Percentiles rank a stretch among this genome's conserved stretches.
phyloP scores from a whole-genome alignment of 768 basidiomycete species.

The Lentinus tigrinus region DNA sequence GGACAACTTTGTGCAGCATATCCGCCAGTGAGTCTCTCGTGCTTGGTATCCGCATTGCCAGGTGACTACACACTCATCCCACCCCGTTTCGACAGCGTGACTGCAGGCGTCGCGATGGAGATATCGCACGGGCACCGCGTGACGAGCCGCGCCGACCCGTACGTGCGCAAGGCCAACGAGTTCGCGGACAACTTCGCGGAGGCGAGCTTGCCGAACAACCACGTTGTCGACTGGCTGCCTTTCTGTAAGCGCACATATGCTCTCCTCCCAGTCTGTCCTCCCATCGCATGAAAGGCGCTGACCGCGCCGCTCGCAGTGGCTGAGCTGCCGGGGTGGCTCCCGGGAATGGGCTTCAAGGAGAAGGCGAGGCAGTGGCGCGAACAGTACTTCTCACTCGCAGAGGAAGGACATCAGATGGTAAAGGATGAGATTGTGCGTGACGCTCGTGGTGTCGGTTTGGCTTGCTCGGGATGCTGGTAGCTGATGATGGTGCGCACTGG shows the following conservation, averaged over 20 bases:
- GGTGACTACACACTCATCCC: background rate
- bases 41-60: background rate
- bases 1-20: conserved; percentile 59
- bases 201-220: background rate
- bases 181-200: conserved; percentile 1
- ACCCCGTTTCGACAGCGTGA: background rate
- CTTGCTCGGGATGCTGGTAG: background rate
- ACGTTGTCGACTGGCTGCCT: conserved; percentile 11
- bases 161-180: background rate
- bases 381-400: conserved; percentile 8
- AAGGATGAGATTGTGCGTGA: conserved; percentile 1
- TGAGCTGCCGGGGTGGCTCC: conserved; percentile 24
- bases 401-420: conserved; percentile 10
- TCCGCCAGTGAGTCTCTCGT: conserved; percentile 17
- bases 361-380: conserved; percentile 12
- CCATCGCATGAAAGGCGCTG: too few relatives aligned
- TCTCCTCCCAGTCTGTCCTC: too few relatives aligned
- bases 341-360: conserved; percentile 25
- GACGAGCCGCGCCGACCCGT: background rate
- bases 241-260: background rate
- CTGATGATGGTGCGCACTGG: background rate
- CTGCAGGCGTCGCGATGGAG: conserved; percentile 3
- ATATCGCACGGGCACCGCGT: conserved; percentile 7
- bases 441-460: too few relatives aligned
- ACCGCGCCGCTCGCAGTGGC: conserved; percentile 11